Conservation (phyloP, 139 green algal species). For the Raphidocelis subcapitata region DNA sequence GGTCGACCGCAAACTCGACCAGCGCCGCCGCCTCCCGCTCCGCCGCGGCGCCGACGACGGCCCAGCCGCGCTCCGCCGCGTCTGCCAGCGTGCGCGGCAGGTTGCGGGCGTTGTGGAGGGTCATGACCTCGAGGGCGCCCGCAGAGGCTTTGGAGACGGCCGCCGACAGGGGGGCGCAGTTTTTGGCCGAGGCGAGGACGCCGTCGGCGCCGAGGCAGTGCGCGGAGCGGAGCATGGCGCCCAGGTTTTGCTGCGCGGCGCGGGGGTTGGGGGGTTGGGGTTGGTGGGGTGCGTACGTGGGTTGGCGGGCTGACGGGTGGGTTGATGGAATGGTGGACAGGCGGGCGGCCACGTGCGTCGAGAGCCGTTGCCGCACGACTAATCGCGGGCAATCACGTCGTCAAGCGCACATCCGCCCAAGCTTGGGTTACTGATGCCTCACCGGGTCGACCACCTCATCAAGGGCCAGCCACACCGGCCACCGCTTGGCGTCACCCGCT, state of each 20-base stretch:
- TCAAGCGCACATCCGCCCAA: too few species aligned
- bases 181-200: conserved; percentile 76
- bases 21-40: conserved; percentile 43
- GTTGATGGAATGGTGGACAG: too few species aligned
- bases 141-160: conserved; percentile 87
- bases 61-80: conserved; percentile 65
- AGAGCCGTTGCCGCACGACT: too few species aligned
- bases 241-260: conserved; percentile 85
- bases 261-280: not conserved
- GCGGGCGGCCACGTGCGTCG: too few species aligned
- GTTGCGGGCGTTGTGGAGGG: conserved; percentile 63
- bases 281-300: not conserved
- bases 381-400: too few species aligned
- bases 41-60: conserved; percentile 72
- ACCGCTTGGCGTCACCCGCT: not conserved
- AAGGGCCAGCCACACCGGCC: conserved; percentile 83
- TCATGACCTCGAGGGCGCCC: conserved; percentile 75
- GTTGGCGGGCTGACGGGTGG: not conserved
- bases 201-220: conserved; percentile 84
- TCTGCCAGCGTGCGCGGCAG: conserved; percentile 73
- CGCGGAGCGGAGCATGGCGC: conserved; percentile 80
- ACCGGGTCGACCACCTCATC: conserved; percentile 89
- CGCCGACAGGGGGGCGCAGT: conserved; percentile 80
- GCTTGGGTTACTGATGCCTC: too few species aligned
- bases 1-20: conserved; percentile 30